A percentile compares a stretch with the other conserved stretches of the same genome.
Evolutionary conservation across 768 basidiomycete species (phyloP).

Genomic region (Auriculariales sp.): DNA sequence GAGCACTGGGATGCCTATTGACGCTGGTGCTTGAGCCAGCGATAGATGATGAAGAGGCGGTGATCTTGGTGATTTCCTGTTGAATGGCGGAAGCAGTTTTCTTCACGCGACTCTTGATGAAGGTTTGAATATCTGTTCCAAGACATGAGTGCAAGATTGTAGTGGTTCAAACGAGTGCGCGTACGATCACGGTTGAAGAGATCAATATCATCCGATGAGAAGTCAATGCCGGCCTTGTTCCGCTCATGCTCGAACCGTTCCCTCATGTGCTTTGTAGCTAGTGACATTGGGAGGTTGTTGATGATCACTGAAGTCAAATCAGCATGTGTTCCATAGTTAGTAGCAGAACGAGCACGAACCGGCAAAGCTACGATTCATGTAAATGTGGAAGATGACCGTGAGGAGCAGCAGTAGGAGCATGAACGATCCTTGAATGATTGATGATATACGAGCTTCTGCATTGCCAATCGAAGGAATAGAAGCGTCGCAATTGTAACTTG

Average conservation of each 20-base stretch:
- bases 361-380: too few species aligned
- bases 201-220: conserved; percentile 8
- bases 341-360: conserved; percentile 17
- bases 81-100: neutral
- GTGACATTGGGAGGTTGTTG: conserved; percentile 42
- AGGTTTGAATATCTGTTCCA: neutral
- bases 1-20: neutral
- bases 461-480: conserved; percentile 44
- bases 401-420: conserved; percentile 19
- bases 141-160: neutral
- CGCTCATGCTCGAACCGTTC: conserved; percentile 18
- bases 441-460: conserved; percentile 18
- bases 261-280: conserved; percentile 43
- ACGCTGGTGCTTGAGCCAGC: neutral
- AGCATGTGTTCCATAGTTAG: conserved; percentile 2
- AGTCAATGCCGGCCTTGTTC: conserved; percentile 2
- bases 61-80: neutral
- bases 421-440: conserved; percentile 30
- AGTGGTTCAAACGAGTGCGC: neutral
- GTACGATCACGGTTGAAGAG: conserved; percentile 14
- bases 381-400: conserved; percentile 17
- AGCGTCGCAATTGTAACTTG: conserved; percentile 49
- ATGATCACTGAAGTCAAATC: conserved; percentile 26
- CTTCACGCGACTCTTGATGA: neutral
- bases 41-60: neutral